Evolutionary conservation across 495 filamentous ascomycete genomes (phyloP).

Genomic region (Aspergillus bertholletiae): DNA sequence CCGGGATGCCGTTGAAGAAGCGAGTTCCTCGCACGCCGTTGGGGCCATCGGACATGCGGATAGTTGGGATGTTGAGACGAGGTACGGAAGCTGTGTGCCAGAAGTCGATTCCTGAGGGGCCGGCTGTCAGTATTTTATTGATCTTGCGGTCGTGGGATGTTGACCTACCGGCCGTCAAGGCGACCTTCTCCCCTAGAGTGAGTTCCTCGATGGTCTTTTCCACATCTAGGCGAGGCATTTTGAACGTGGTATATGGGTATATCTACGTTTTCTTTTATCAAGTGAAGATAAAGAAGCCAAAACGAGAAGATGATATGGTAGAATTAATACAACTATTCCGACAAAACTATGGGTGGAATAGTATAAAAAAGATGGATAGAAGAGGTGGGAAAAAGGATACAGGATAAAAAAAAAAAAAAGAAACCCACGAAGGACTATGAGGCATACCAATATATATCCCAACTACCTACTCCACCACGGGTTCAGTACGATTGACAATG

Average conservation of each 20-base stretch:
- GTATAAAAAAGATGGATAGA: not conserved
- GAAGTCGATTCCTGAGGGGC: constrained; percentile 62
- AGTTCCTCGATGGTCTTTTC: constrained; percentile 61
- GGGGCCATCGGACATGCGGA: constrained; percentile 70
- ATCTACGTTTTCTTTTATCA: constrained; percentile 4
- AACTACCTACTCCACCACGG: not conserved
- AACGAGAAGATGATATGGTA: not conserved
- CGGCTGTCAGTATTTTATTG: too few relatives aligned
- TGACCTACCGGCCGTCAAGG: constrained; percentile 54
- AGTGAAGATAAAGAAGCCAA: constrained; percentile 5
- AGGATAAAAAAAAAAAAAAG: not conserved
- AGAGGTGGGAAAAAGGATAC: not conserved
- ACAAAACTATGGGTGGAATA: too few relatives aligned
- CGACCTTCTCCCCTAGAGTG: constrained; percentile 58
- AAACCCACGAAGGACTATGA: not conserved
- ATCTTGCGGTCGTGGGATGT: too few relatives aligned
- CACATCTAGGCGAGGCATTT: constrained; percentile 59
- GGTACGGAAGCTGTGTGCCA: constrained; percentile 72
- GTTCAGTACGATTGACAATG: not conserved
- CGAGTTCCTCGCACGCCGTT: constrained; percentile 71
- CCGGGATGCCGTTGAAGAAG: constrained; percentile 68
- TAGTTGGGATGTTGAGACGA: constrained; percentile 62
- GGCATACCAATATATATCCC: constrained; percentile 1
- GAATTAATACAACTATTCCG: too few relatives aligned
- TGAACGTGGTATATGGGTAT: constrained; percentile 3